phyloP scores from a whole-genome alignment of 202 grass and related monocot genomes.

The Setaria viridis region DNA sequence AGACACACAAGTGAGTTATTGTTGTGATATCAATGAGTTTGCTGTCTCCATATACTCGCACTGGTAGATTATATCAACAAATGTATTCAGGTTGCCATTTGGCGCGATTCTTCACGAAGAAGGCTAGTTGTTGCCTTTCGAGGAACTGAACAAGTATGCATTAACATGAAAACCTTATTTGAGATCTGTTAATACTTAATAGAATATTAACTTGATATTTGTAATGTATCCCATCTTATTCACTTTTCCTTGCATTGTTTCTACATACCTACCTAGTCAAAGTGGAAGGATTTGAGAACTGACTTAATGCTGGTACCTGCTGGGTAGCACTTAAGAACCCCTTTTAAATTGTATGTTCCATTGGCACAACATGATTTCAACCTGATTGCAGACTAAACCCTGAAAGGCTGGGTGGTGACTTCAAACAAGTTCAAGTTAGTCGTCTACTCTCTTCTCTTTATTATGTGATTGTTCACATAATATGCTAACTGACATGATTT shows the following conservation, averaged over 20 bases:
- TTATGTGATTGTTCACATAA: constrained; percentile 30
- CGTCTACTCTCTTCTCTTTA: constrained; percentile 34
- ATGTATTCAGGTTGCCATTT: constrained; percentile 75
- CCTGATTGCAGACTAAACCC: constrained; percentile 78
- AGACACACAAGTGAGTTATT: constrained; percentile 72
- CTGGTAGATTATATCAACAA: constrained; percentile 33
- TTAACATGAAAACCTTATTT: constrained; percentile 45
- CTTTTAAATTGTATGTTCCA: constrained; percentile 14
- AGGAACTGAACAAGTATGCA: constrained; percentile 95
- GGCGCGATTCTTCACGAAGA: constrained; percentile 86
- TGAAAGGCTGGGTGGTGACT: constrained; percentile 84
- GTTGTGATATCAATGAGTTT: constrained; percentile 34
- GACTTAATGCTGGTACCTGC: constrained; percentile 90
- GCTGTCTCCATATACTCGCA: constrained; percentile 1
- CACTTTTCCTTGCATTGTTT: constrained; percentile 29
- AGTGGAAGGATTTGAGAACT: constrained; percentile 92
- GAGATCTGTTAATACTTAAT: constrained; percentile 4
- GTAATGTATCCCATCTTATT: constrained; percentile 12
- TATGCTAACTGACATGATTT: constrained; percentile 35
- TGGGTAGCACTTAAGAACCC: constrained; percentile 59
- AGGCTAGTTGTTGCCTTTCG: constrained; percentile 85
- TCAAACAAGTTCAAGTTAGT: constrained; percentile 92
- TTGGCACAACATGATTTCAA: constrained; percentile 43
- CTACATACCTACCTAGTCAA: constrained; percentile 61
- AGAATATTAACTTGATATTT: constrained; percentile 28